Evolutionary conservation across 2,329 filamentous ascomycete species (phyloP).

Genomic region (Fonsecaea multimorphosa): DNA sequence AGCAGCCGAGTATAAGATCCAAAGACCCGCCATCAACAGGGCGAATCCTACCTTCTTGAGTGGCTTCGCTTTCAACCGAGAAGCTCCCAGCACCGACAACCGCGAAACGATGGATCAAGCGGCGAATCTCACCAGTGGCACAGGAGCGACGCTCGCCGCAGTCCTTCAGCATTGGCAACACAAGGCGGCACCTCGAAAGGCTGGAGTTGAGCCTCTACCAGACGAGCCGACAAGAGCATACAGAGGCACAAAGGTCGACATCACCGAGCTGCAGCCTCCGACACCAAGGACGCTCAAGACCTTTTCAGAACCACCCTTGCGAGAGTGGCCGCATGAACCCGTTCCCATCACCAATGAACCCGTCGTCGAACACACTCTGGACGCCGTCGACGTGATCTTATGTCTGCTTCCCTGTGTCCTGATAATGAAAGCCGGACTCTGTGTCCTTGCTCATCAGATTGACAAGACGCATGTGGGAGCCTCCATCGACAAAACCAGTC

Average conservation of each 20-base stretch:
- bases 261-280: constrained; percentile 13
- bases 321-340: constrained; percentile 20
- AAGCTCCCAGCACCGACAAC: background rate
- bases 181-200: constrained; percentile 9
- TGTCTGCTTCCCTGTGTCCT: constrained; percentile 15
- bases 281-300: constrained; percentile 6
- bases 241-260: constrained; percentile 7
- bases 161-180: constrained; percentile 21
- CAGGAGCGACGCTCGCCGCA: constrained; percentile 14
- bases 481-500: constrained; percentile 26
- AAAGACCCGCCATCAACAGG: background rate
- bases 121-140: constrained; percentile 3
- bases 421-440: constrained; percentile 24
- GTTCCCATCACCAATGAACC: constrained; percentile 23
- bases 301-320: constrained; percentile 11
- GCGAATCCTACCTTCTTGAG: background rate
- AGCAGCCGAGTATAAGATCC: background rate
- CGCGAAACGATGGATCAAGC: constrained; percentile 18
- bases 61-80: background rate
- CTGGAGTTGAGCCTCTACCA: constrained; percentile 18
- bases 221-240: constrained; percentile 1
- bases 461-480: constrained; percentile 20
- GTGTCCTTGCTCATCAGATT: constrained; percentile 18
- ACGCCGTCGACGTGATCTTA: constrained; percentile 16
- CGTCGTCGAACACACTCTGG: constrained; percentile 15